Evolutionary conservation across 352 stramenopile species (phyloP), one percentile per base, ranked within the genome.

Genomic region (Pythium rhizo-oryzae): DNA sequence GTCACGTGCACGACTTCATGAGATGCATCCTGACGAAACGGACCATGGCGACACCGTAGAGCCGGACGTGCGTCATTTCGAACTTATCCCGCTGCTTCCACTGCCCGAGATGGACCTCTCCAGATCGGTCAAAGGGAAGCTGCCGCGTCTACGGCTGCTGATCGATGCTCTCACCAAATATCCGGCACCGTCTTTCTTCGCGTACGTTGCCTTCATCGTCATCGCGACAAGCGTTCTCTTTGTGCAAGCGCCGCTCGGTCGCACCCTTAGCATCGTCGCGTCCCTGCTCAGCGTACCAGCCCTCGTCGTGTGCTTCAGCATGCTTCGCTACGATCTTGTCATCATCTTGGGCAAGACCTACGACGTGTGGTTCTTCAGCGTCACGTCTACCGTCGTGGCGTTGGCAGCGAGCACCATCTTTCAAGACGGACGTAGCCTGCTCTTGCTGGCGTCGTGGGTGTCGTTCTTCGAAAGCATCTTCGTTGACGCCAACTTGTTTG

Each of bases 301-400:
- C 1, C 44, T 51, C 19, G 19, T 51, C 19, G 19, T 51, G 19
- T 51, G 44, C n/a, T 51, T 51, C 44, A 51, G 44, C 44, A 51
- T 51, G 41, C 41, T 62, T 8, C 56, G 56, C 9, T 62, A 49
- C 37, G 43, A 62, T 16, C 35, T 62, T 28, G 28, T 62, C 24
- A 12, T 18, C 11, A 19, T 62, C 25, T 24, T 54, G 15, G 2
- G 25, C 37, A 39, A 51, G 18, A 62, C 56, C 3, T 62, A 62
- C 56, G 56, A 52, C 56, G 39, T 49, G 15, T 62, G 56, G 41
- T 62, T 62, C 56, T 62, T 62, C 41, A 30, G 21, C 43, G 46
- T 54, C 28, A n/a, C 35, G 41, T 25, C 56, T 4, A 62, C 56
- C 13, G 4, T 62, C 6, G 7, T 44, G 21, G 39, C 47, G 43